Percentiles rank a stretch among this genome's conserved stretches.
Conservation (phyloP, 139 green algal species). For the Diplosphaera chodatii region DNA sequence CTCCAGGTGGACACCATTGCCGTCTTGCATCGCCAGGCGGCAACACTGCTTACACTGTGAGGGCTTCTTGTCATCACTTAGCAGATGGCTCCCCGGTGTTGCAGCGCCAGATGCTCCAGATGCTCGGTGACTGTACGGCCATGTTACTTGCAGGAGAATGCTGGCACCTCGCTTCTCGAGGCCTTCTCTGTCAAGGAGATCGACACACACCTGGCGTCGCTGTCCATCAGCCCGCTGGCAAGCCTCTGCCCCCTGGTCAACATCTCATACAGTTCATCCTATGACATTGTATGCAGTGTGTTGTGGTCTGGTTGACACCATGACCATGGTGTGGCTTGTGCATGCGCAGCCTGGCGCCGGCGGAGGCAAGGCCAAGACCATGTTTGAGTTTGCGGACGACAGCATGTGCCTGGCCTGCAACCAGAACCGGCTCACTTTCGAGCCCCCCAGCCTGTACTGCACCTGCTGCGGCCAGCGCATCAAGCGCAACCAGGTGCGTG, state of each 20-base stretch:
- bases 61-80: no score
- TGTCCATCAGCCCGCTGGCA: slow-evolving; percentile 10
- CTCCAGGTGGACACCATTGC: slow-evolving; percentile 7
- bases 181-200: slow-evolving; percentile 80
- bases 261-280: no score
- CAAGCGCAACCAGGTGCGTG: slow-evolving; percentile 77
- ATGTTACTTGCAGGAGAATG: slow-evolving; percentile 25
- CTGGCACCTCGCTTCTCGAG: slow-evolving; percentile 87
- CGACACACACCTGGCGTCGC: slow-evolving; percentile 55
- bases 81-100: no score
- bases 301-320: no score
- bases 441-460: slow-evolving; percentile 93
- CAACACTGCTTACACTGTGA: no score
- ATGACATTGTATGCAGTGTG: no score
- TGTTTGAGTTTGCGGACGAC: slow-evolving; percentile 26
- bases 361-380: slow-evolving; percentile 3
- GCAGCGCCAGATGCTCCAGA: no score
- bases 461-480: slow-evolving; percentile 79
- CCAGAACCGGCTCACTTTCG: slow-evolving; percentile 80
- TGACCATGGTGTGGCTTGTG: no score
- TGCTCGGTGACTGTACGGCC: no score
- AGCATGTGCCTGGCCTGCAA: slow-evolving; percentile 73
- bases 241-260: no score
- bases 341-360: background rate
- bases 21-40: no score